Evolutionary conservation across 78 protist genomes (phyloP).

Genomic region (Protostelium mycophagum): DNA sequence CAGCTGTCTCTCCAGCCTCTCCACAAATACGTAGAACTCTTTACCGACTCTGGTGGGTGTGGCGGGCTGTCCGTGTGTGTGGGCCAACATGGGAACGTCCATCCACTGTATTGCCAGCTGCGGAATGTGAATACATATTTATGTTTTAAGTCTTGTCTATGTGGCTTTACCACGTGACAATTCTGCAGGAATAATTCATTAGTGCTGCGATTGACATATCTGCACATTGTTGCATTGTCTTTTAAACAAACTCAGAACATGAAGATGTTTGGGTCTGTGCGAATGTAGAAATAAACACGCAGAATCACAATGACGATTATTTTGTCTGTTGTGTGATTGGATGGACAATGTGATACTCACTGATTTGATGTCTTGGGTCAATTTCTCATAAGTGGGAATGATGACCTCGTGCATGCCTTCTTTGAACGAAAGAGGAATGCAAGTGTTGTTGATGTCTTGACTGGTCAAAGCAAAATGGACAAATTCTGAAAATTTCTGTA

Average conservation of each 20-base stretch:
- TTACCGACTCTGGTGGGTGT: conserved; percentile 91
- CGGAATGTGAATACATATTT: too few relatives aligned
- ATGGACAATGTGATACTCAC: not conserved
- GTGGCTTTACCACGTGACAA: conserved; percentile 8
- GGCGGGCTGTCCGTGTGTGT: conserved; percentile 93
- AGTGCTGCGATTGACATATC: too few relatives aligned
- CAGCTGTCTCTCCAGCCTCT: conserved; percentile 62
- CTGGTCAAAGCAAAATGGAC: conserved; percentile 74
- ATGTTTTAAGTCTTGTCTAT: too few relatives aligned
- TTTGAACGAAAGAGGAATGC: conserved; percentile 56
- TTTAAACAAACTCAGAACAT: too few relatives aligned
- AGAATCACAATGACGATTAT: not conserved
- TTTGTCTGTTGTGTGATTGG: not conserved
- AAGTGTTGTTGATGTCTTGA: conserved; percentile 78
- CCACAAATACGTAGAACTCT: conserved; percentile 72
- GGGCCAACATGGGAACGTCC: conserved; percentile 79
- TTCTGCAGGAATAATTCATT: too few relatives aligned
- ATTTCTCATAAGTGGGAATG: not conserved
- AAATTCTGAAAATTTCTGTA: conserved; percentile 42
- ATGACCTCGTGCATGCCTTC: conserved; percentile 24
- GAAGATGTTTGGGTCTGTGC: too few relatives aligned
- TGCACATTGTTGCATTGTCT: too few relatives aligned
- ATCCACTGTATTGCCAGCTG: conserved; percentile 18
- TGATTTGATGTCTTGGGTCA: not conserved
- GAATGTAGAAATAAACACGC: too few relatives aligned